Evolutionary conservation across 805 yeast genomes (phyloP).

Genomic region (Vanderwaltozyma verrucispora): DNA sequence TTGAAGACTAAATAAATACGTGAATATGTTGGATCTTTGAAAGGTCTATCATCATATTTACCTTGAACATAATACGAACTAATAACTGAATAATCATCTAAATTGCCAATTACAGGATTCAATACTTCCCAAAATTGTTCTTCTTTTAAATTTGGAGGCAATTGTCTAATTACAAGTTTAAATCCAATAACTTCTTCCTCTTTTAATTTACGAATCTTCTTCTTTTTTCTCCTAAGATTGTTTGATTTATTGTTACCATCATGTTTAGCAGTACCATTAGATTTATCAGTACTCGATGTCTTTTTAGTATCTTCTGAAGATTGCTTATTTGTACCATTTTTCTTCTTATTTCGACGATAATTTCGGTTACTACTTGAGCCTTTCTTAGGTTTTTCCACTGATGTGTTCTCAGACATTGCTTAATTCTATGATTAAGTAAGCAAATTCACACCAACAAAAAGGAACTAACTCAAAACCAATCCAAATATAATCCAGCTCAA

Average conservation of each 20-base stretch:
- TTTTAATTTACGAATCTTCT: background rate
- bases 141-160: slow-evolving; percentile 35
- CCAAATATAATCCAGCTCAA: no score
- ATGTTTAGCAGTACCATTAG: background rate
- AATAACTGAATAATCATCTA: slow-evolving; percentile 21
- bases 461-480: no score
- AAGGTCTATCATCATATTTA: slow-evolving; percentile 16
- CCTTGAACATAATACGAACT: slow-evolving; percentile 28
- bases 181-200: background rate
- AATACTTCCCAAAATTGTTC: slow-evolving; percentile 26
- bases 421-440: background rate
- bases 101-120: slow-evolving; percentile 10
- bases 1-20: slow-evolving; percentile 36
- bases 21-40: slow-evolving; percentile 32
- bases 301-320: no score
- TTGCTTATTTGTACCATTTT: background rate
- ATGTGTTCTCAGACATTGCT: slow-evolving; percentile 1
- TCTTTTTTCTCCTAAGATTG: background rate
- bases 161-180: slow-evolving; percentile 31
- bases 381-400: slow-evolving; percentile 2
- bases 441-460: no score
- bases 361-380: background rate
- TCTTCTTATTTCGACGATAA: background rate
- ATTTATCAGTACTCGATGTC: background rate
- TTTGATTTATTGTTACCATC: background rate